Base-by-base conservation (phyloP, 257 asterid species). In the Ajuga chamaepitys region DNA sequence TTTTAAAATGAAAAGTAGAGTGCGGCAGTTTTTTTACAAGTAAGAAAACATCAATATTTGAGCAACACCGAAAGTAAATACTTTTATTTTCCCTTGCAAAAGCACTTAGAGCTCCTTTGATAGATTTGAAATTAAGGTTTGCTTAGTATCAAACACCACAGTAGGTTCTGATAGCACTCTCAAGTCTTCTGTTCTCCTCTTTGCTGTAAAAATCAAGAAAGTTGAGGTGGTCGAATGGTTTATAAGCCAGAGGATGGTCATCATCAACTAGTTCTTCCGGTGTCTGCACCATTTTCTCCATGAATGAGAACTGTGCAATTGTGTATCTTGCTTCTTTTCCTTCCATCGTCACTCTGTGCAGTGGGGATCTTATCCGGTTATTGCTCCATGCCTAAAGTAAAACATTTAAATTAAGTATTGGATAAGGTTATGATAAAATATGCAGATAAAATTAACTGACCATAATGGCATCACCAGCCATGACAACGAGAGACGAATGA, bases 401-500 rank as follows among this genome's bases (percentile, higher is more conserved):
- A 17, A n/a, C 16, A n/a, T 4, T 24, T 41, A 38, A 30, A 30
- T 30, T 30, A 1, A 30, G 7, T 30, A 30, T n/a, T n/a, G n/a
- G n/a, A n/a, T n/a, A n/a, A n/a, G n/a, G n/a, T n/a, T n/a, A 28
- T 2, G 5, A 28, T 28, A 28, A 28, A 2, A 28, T 28, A 28
- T 28, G 5, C 37, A 4, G 37, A 30, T 30, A 4, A 30, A 30
- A 30, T 30, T 4, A 30, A 30, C n/a, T 68, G 18, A 88, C 96
- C 91, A 78, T 70, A 67, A 81, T 70, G 0, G 84, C 91, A 71
- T 88, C 96, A 7, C 96, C 96, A 5, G 96, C 95, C 89, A 88
- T 86, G 72, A 88, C 88, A 0, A 86, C 75, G 25, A 80, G 84
- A 13, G 92, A 82, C 5, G 85, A 75, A 4, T 86, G 82, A 0